phyloP scores from a whole-genome alignment of 441 rosid genomes.

The Erodium moschatum region DNA sequence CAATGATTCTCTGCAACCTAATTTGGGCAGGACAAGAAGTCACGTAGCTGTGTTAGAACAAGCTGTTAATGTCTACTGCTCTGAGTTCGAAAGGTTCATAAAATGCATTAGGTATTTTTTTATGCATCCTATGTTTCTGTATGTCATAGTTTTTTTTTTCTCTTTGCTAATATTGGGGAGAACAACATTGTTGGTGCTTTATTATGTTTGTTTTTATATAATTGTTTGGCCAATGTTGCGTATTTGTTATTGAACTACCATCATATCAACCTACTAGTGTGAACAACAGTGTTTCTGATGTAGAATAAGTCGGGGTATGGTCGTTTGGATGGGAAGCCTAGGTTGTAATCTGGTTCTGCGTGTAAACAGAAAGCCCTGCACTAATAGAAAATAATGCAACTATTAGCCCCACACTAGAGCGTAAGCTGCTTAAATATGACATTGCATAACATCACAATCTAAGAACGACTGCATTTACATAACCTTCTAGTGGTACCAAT shows the following conservation, averaged over 20 bases:
- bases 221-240: not conserved
- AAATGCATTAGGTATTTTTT: slow-evolving; percentile 61
- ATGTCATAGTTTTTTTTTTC: not conserved
- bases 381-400: no score
- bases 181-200: not conserved
- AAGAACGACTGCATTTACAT: no score
- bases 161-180: not conserved
- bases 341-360: not conserved
- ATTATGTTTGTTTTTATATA: not conserved
- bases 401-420: no score
- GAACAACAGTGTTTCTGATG: not conserved
- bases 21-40: slow-evolving; percentile 41
- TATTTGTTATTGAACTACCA: not conserved
- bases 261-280: not conserved
- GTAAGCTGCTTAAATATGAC: no score
- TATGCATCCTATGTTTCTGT: slow-evolving; percentile 17
- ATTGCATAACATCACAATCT: no score
- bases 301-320: not conserved
- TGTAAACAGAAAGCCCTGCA: no score
- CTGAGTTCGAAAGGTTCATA: slow-evolving; percentile 74
- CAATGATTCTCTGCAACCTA: slow-evolving; percentile 15
- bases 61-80: slow-evolving; percentile 59
- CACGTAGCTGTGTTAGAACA: slow-evolving; percentile 53
- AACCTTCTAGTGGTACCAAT: no score
- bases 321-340: not conserved